phyloP scores from a whole-genome alignment of 495 filamentous ascomycete genomes.

The Evansstolkia leycettana region DNA sequence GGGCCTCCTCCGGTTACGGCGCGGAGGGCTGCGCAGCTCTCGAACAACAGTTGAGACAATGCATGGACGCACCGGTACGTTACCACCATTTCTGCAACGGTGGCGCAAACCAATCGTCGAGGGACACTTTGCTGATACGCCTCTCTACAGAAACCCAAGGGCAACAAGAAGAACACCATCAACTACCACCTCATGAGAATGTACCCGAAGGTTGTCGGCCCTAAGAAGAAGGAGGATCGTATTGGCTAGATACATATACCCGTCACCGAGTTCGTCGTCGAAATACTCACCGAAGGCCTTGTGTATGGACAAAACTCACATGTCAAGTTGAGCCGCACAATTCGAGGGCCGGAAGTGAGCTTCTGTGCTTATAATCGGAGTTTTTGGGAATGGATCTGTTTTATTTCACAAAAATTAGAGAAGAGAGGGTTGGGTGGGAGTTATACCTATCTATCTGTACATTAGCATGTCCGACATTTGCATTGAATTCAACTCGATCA shows the following conservation, averaged over 20 bases:
- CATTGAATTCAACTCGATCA: too few relatives aligned
- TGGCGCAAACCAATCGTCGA: too few relatives aligned
- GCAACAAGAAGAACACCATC: conserved; percentile 70
- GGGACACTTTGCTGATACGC: conserved; percentile 4
- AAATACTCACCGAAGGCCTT: too few relatives aligned
- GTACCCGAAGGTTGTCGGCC: conserved; percentile 64
- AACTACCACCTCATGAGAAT: conserved; percentile 89
- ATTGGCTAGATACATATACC: conserved; percentile 16
- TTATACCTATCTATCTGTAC: conserved; percentile 3
- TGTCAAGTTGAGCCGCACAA: too few relatives aligned
- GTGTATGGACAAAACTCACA: too few relatives aligned
- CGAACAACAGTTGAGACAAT: conserved; percentile 71
- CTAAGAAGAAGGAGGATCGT: conserved; percentile 54
- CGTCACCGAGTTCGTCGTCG: conserved; percentile 6
- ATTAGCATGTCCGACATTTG: conserved; percentile 1
- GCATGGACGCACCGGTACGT: conserved; percentile 79
- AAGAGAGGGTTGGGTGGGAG: not conserved
- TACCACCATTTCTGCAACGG: not conserved
- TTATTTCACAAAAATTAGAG: not conserved
- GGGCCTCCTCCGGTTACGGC: conserved; percentile 77
- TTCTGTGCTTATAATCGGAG: not conserved
- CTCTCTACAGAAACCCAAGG: conserved; percentile 43
- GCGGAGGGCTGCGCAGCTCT: conserved; percentile 63
- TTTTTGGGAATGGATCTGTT: not conserved
- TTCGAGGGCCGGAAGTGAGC: too few relatives aligned